Evolutionary conservation across 2,329 filamentous ascomycete genomes (phyloP).

Genomic region (Fonsecaea erecta): DNA sequence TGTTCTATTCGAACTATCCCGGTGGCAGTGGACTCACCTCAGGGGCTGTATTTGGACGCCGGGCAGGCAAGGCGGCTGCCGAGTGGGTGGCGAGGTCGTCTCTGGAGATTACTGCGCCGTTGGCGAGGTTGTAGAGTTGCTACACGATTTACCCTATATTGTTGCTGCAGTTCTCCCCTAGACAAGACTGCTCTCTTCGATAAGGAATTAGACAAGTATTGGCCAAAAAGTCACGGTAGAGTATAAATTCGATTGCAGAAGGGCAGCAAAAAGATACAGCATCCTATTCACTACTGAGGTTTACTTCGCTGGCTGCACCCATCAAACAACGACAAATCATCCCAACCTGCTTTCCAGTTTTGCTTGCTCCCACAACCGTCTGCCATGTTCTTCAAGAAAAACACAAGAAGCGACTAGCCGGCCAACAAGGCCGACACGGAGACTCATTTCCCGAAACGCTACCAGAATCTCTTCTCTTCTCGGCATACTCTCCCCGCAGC

Average conservation of each 20-base stretch:
- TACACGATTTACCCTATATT: too few relatives aligned
- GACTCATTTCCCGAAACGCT: background rate
- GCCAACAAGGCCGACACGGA: background rate
- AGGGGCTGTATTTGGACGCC: conserved; percentile 59
- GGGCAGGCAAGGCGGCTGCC: conserved; percentile 47
- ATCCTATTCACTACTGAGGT: too few relatives aligned
- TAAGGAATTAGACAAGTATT: too few relatives aligned
- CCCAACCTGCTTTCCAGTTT: too few relatives aligned
- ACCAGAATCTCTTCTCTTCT: background rate
- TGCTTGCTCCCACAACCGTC: background rate
- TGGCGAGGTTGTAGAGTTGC: background rate
- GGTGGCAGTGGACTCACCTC: conserved; percentile 66
- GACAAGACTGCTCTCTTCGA: too few relatives aligned
- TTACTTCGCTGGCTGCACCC: too few relatives aligned
- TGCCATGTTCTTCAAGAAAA: background rate
- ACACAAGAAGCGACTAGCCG: background rate
- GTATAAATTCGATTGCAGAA: too few relatives aligned
- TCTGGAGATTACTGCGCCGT: background rate
- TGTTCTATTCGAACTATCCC: conserved; percentile 68
- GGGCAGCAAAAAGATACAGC: too few relatives aligned
- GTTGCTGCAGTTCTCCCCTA: background rate
- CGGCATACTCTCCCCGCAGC: background rate
- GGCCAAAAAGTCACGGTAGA: too few relatives aligned
- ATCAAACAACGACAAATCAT: too few relatives aligned
- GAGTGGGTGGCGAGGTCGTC: background rate